Evolutionary conservation across 805 yeast genomes (phyloP).

Genomic region (Maudiozyma bulderi): DNA sequence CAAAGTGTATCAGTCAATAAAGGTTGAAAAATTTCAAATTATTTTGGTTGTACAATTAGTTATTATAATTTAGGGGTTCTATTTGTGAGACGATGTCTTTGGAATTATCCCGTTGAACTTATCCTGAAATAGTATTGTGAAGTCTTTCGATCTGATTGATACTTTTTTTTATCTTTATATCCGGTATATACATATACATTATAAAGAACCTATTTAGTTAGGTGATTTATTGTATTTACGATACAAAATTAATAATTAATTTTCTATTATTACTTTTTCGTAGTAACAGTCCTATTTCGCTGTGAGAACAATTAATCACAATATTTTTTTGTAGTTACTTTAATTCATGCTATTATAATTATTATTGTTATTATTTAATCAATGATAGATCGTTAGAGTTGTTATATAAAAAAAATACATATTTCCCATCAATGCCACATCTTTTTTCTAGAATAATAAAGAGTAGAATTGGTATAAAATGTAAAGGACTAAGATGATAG

Average conservation of each 20-base stretch:
- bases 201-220: neutral
- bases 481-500: slow-evolving; percentile 26
- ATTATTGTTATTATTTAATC: neutral
- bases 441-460: slow-evolving; percentile 12
- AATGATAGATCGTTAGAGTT: neutral
- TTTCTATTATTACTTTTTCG: neutral
- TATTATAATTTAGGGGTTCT: no score
- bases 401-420: neutral
- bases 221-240: neutral
- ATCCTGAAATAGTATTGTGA: no score
- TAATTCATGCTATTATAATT: no score
- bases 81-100: no score
- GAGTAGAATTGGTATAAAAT: slow-evolving; percentile 20
- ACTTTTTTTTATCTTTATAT: neutral
- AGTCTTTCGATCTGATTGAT: no score
- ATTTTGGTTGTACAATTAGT: no score
- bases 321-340: no score
- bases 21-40: neutral
- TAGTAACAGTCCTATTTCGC: neutral
- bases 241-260: neutral
- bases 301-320: neutral
- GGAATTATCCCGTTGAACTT: no score
- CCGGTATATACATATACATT: neutral
- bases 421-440: neutral
- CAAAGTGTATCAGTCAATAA: neutral